Conservation (phyloP, 2,329 filamentous ascomycete species). For the Fusarium siculi region DNA sequence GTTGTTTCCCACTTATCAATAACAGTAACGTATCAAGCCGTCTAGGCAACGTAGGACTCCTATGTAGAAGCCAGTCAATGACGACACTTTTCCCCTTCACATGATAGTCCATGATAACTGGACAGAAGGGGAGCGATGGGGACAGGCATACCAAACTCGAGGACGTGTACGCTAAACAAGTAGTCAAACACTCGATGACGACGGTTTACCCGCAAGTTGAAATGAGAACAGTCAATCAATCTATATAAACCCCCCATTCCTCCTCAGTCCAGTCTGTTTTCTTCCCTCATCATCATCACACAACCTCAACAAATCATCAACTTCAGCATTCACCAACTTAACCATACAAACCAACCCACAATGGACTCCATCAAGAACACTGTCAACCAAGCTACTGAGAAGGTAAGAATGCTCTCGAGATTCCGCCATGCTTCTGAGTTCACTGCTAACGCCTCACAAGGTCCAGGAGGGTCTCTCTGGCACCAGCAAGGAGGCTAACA, state of each 20-base stretch:
- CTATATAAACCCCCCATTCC: slow-evolving; percentile 38
- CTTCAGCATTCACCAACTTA: slow-evolving; percentile 9
- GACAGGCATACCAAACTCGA: slow-evolving; percentile 1
- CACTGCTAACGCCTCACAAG: slow-evolving; percentile 54
- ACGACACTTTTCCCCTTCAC: slow-evolving; percentile 34
- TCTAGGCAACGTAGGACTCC: slow-evolving; percentile 14
- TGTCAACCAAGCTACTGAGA: slow-evolving; percentile 58
- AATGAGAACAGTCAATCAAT: not conserved
- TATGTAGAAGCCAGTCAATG: slow-evolving; percentile 30
- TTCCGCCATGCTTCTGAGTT: not conserved
- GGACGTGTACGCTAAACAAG: slow-evolving; percentile 4
- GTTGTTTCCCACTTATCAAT: not conserved
- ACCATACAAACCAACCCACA: slow-evolving; percentile 43
- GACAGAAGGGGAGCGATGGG: not conserved
- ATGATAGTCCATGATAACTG: slow-evolving; percentile 22
- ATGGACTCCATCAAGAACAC: slow-evolving; percentile 69
- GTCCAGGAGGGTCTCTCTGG: slow-evolving; percentile 66
- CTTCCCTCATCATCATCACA: slow-evolving; percentile 22
- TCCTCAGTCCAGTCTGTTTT: not conserved
- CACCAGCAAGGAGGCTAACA: slow-evolving; percentile 76
- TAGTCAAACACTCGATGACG: slow-evolving; percentile 24
- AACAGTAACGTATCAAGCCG: not conserved
- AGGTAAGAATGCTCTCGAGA: not conserved
- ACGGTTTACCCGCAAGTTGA: not conserved
- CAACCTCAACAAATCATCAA: slow-evolving; percentile 15